These are phyloP conservation scores for Trypanosoma cruzi DNA, from an alignment of 208 protist genomes.

Conservation along the genomic window DNA sequence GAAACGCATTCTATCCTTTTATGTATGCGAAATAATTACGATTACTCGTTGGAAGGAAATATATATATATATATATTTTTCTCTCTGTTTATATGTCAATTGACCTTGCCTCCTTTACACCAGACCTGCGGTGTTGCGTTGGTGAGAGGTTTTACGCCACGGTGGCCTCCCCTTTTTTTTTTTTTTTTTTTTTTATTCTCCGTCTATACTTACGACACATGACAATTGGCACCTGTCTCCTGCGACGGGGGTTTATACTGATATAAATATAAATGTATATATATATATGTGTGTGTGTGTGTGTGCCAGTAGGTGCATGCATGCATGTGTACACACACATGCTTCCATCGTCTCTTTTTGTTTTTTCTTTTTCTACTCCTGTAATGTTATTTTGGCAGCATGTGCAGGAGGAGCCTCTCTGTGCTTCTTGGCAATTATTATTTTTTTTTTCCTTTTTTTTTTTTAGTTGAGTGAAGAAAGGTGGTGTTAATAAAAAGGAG, in stretches of 20 bases:
- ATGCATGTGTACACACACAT: background rate
- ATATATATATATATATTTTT: no score
- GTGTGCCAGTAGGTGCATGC: background rate
- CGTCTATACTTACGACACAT: background rate
- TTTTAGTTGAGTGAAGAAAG: background rate
- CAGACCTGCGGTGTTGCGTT: no score
- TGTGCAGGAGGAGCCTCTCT: background rate
- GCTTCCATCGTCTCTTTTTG: background rate
- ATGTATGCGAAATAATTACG: no score
- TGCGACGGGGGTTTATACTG: no score
- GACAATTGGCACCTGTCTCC: background rate
- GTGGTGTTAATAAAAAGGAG: background rate
- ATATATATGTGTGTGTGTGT: slow-evolving; percentile 2
- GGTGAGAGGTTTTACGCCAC: no score
- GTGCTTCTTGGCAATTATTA: no score
- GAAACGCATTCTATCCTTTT: no score
- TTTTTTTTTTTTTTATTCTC: background rate
- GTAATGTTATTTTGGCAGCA: background rate
- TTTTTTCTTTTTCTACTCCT: background rate
- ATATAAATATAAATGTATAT: background rate
- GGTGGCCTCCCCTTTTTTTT: background rate
- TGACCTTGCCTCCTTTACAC: no score
- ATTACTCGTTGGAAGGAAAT: no score
- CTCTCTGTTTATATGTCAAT: no score
- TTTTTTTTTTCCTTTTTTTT: no score